A percentile compares a stretch with the other conserved stretches of the same genome.
These are phyloP conservation scores for Suillus placidus DNA, from an alignment of 768 basidiomycete species.

Conservation along the genomic window DNA sequence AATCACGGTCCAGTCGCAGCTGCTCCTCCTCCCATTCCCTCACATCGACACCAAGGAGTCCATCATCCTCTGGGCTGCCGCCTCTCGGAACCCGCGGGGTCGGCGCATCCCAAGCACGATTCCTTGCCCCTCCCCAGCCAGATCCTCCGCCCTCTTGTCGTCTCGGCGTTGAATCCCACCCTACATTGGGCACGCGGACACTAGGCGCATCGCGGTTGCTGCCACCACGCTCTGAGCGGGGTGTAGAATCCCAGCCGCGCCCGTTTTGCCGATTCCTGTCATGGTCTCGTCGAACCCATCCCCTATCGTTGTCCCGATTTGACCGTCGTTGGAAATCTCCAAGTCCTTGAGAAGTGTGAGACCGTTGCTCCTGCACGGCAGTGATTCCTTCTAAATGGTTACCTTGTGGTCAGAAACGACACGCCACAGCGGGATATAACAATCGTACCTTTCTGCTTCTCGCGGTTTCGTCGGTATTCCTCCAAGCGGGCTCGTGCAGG, in stretches of 20 bases:
- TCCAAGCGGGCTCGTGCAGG: conserved; percentile 71
- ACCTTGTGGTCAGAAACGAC: neutral
- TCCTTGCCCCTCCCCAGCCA: conserved; percentile 62
- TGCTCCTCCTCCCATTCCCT: conserved; percentile 99
- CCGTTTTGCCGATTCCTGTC: conserved; percentile 32
- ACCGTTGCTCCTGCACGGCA: conserved; percentile 55
- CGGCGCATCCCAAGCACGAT: conserved; percentile 79
- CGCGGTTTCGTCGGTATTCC: conserved; percentile 70
- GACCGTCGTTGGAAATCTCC: conserved; percentile 93
- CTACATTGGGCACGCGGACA: conserved; percentile 87
- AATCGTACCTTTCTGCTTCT: conserved; percentile 64
- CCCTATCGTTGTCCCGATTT: conserved; percentile 69
- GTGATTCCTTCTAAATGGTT: conserved; percentile 65
- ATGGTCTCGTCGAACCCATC: conserved; percentile 48
- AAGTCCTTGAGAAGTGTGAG: conserved; percentile 72
- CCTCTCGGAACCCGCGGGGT: conserved; percentile 72
- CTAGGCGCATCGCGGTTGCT: conserved; percentile 66
- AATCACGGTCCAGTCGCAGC: conserved; percentile 87
- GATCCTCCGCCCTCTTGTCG: conserved; percentile 54
- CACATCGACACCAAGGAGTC: conserved; percentile 64
- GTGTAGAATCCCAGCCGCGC: conserved; percentile 60
- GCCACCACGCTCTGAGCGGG: conserved; percentile 55
- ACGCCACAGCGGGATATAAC: neutral
- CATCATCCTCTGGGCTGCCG: conserved; percentile 71
- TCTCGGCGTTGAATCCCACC: conserved; percentile 93